Evolutionary conservation across 192 early-diverging fungal species (phyloP).

Genomic region (Gaertneriomyces semiglobifer): DNA sequence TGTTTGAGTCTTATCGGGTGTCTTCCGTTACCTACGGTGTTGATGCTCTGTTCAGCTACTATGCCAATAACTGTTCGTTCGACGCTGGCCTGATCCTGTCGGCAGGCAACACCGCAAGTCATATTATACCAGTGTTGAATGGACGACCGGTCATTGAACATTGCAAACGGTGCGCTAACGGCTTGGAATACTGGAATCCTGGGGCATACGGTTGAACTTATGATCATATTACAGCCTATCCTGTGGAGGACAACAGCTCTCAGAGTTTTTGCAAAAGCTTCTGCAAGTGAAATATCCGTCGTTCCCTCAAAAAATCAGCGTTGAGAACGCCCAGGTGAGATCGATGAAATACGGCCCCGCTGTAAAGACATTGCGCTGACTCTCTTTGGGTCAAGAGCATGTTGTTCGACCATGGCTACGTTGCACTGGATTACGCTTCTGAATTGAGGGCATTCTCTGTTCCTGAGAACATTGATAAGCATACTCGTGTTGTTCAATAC

Average conservation of each 20-base stretch:
- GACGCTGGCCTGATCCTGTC: slow-evolving; percentile 68
- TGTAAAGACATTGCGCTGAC: not conserved
- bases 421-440: slow-evolving; percentile 71
- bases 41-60: slow-evolving; percentile 83
- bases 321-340: slow-evolving; percentile 65
- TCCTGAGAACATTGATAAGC: slow-evolving; percentile 53
- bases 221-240: slow-evolving; percentile 53
- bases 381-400: slow-evolving; percentile 50
- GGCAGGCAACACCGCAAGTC: slow-evolving; percentile 66
- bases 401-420: slow-evolving; percentile 63
- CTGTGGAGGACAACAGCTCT: slow-evolving; percentile 72
- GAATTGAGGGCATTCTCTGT: slow-evolving; percentile 62
- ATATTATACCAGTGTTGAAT: slow-evolving; percentile 70
- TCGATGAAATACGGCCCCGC: not conserved
- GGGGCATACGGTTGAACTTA: not conserved
- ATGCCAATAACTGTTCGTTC: slow-evolving; percentile 61
- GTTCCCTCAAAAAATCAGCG: slow-evolving; percentile 79
- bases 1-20: slow-evolving; percentile 81
- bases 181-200: not conserved
- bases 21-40: slow-evolving; percentile 80
- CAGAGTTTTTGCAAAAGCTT: slow-evolving; percentile 79
- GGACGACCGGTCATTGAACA: slow-evolving; percentile 60
- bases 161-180: slow-evolving; percentile 61
- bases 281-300: slow-evolving; percentile 88
- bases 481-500: slow-evolving; percentile 77